Base-by-base conservation (phyloP, 2,329 filamentous ascomycete species). In the Falciphora oryzae region DNA sequence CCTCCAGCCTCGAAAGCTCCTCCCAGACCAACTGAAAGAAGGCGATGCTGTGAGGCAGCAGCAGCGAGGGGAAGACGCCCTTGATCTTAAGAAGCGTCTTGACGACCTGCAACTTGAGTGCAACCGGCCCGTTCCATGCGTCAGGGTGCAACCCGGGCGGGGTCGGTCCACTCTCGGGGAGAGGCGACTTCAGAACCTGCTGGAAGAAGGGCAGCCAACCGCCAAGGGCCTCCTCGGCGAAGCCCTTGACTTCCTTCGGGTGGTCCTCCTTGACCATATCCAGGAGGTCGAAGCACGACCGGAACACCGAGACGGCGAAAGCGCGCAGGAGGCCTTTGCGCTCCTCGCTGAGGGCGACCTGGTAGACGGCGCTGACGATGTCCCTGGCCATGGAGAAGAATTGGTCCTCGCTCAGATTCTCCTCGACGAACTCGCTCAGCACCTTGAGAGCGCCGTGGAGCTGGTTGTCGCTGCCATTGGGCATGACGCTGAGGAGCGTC, bases 191-290 rank as follows among this genome's bases (percentile, higher is more conserved):
- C 74, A 98, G 81, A 11, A 90, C 86, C 56, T 85, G 83, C 69
- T 92, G 83, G 79, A 98, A 95, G 80, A 97, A 97, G 5, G 93
- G 92, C 67, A 91, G 89, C 95, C 95, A 99, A 62, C 86, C 85
- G 70, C 83, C 84, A 61, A 98, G 82, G 0, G 92, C 87, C 72
- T 96, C 90, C 67, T 97, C 92, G 63, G 94, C 93, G 75, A 99
- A 99, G 1, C 83, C 84, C 76, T 92, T 95, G 67, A 98, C 92
- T 64, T 91, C 91, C 65, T 85, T 84, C 72, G 91, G 91, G 77
- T 98, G 91, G 70, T 96, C 92, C 69, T 97, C 93, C 81, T 97
- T 90, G 69, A 98, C 91, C 86, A 97, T 96, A 77, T 98, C 93
- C 79, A 99, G 86, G 65, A 95, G 91, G 74, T 98, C 93, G 75